Evolutionary conservation across 108 stramenopile species (phyloP), one percentile per base, ranked within the genome.

Genomic region (Nitzschia putrida): DNA sequence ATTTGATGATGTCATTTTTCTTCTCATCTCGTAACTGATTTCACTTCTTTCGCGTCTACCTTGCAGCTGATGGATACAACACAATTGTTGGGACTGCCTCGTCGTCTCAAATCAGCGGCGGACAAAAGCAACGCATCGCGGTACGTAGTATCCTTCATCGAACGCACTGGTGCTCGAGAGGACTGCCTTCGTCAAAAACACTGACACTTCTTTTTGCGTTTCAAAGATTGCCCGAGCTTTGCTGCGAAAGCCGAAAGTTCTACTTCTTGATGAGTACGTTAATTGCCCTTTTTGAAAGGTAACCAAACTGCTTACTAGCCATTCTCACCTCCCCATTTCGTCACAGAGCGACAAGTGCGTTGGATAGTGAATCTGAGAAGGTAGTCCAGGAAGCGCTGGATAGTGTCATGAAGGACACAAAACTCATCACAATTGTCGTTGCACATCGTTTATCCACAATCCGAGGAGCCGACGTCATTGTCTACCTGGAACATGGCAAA

Each of bases 71-170:
- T 23, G 84, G 85, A 0, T 94, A 86, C 76, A 73, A 90, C 39
- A 78, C 77, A 1, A 0, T 6, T 9, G 64, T 72, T 52, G 70
- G 77, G 22, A 61, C 23, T 13, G 60, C 59, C 7, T 42, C 61
- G 18, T 57, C 66, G 18, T 54, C 59, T 34, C 70, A 83, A 51
- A 51, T 70, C 18, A 69, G 69, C 51, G 69, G 57, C n/a, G 75
- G 97, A 0, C 97, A 98, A 80, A 95, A 95, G 60, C 97, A 98
- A 69, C 76, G 97, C 20, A 69, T 98, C 25, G 86, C 91, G 41
- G 84, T 59, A 59, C 5, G 58, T 59, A 26, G 1, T 14, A 4
- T 34, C 29, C 3, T 3, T 34, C 3, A 34, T 34, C 29, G 29
- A 34, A n/a, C n/a, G n/a, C n/a, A n/a, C n/a, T 34, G 29, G 29